Evolutionary conservation across 768 basidiomycete genomes (phyloP).

Genomic region (Lactifluus piperatus): DNA sequence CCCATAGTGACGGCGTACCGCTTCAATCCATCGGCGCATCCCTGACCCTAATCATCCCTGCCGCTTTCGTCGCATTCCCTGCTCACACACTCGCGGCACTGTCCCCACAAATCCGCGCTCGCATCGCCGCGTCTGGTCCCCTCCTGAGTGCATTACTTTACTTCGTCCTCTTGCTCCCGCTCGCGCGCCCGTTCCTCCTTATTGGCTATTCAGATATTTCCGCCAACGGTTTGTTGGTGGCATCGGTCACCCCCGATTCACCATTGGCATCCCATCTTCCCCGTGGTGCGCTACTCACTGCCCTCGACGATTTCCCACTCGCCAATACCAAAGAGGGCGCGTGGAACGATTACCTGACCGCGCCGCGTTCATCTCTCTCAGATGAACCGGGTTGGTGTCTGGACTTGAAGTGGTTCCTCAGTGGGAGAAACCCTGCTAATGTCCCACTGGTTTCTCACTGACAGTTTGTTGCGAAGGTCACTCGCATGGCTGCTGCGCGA

Average conservation of each 20-base stretch:
- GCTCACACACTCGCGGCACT: conserved; percentile 32
- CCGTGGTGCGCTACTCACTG: conserved; percentile 49
- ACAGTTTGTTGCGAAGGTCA: conserved; percentile 25
- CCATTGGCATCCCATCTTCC: conserved; percentile 49
- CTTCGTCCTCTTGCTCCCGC: conserved; percentile 33
- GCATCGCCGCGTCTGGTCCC: conserved; percentile 64
- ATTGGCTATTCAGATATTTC: conserved; percentile 49
- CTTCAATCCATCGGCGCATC: conserved; percentile 54
- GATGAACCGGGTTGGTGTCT: conserved; percentile 18
- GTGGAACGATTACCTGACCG: conserved; percentile 42
- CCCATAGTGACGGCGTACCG: conserved; percentile 51
- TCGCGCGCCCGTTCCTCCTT: conserved; percentile 16
- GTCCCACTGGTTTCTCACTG: neutral
- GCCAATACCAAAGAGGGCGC: conserved; percentile 27
- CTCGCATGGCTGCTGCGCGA: conserved; percentile 19
- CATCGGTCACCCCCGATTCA: conserved; percentile 49
- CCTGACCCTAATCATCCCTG: conserved; percentile 55
- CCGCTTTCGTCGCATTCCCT: conserved; percentile 66
- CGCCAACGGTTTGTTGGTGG: conserved; percentile 43
- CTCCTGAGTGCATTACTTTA: conserved; percentile 68
- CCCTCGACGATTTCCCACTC: conserved; percentile 55
- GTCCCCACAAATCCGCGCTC: conserved; percentile 37
- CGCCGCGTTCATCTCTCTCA: neutral
- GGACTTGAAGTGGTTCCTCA: conserved; percentile 14
- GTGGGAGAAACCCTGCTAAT: conserved; percentile 24